Base-by-base conservation (phyloP, 495 filamentous ascomycete genomes). In the Penicillium chermesinum region DNA sequence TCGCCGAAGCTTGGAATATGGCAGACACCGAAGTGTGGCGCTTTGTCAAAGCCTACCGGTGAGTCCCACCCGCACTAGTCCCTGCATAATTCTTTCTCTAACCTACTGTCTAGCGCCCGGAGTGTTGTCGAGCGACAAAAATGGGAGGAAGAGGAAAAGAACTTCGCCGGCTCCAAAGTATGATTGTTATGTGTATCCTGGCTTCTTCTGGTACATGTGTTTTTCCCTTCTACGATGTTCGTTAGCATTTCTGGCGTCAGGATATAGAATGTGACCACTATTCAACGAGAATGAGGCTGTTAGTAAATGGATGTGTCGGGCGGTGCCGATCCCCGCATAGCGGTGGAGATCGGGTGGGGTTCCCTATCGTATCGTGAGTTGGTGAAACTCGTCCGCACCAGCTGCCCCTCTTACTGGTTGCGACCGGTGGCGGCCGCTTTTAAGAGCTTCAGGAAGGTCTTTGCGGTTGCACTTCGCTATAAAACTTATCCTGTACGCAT, bases 11-110 rank as follows among this genome's bases (percentile, higher is more conserved):
- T 50, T 98, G 93, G 93, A 95, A 91, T 65, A 54, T 96, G 53
- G 90, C 87, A 4, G 89, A 96, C 65, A 86, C 87, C 7, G 93
- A 98, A 69, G 88, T 85, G 2, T 98, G 93, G 93, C 79, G 82
- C 56, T 96, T 98, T 57, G 85, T 87, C 7, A 74, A 83, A 54
- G 91, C 93, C 0, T 91, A 72, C 48, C 64, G 69, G 71, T 74
- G 36, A 43, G 53, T 58, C 16, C 15, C 9, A 32, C 10, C 16
- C 3, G 25, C 9, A 32, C 15, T 25, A 1, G 0, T 34, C 18
- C 37, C 2, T 4, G 8, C 20, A 2, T 34, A 33, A 9, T 3
- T 1, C 4, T 14, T n/a, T 1, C 1, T 14, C 22, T 48, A 20
- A 40, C 35, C 46, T 17, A 33, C 21, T 19, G 18, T 12, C 41